Evolutionary conservation across 2,329 filamentous ascomycete genomes (phyloP).

Genomic region (Hymenotorrendiella dingleyae): DNA sequence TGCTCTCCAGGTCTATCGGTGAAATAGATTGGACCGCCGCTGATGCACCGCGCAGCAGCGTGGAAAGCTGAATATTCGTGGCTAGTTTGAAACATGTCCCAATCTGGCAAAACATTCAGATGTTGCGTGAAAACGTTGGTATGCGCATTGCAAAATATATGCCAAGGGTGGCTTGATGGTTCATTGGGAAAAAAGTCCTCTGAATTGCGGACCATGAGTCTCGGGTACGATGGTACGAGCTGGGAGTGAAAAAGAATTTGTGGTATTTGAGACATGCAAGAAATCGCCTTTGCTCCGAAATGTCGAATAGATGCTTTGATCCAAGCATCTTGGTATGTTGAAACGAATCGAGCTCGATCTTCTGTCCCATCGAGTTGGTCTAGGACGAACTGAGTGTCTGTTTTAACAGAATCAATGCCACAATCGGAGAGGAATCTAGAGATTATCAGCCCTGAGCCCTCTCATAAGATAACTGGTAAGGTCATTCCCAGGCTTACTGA

Average conservation of each 20-base stretch:
- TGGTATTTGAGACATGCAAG: slow-evolving; percentile 15
- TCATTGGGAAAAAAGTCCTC: slow-evolving; percentile 16
- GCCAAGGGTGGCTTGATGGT: slow-evolving; percentile 11
- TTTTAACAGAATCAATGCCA: slow-evolving; percentile 11
- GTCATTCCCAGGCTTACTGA: slow-evolving; percentile 7
- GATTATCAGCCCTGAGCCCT: too few species aligned
- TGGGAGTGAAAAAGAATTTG: slow-evolving; percentile 10
- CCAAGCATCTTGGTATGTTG: slow-evolving; percentile 10
- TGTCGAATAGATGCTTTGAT: slow-evolving; percentile 3
- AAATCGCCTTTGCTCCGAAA: slow-evolving; percentile 12
- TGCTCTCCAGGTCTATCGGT: slow-evolving; percentile 11
- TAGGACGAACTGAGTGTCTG: slow-evolving; percentile 14
- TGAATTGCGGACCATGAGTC: slow-evolving; percentile 12
- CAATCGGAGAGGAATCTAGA: slow-evolving; percentile 9
- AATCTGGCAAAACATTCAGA: slow-evolving; percentile 8
- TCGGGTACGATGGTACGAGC: slow-evolving; percentile 2
- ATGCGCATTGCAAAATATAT: slow-evolving; percentile 14
- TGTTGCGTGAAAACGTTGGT: slow-evolving; percentile 10
- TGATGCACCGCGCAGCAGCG: slow-evolving; percentile 10
- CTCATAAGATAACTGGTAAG: too few species aligned
- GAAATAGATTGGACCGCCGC: slow-evolving; percentile 13
- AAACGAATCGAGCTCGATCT: slow-evolving; percentile 3
- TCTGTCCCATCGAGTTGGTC: slow-evolving; percentile 3
- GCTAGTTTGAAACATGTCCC: slow-evolving; percentile 15
- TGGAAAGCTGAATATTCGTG: slow-evolving; percentile 10